phyloP scores from a whole-genome alignment of 345 rosid genomes.

The Salix dunnii region DNA sequence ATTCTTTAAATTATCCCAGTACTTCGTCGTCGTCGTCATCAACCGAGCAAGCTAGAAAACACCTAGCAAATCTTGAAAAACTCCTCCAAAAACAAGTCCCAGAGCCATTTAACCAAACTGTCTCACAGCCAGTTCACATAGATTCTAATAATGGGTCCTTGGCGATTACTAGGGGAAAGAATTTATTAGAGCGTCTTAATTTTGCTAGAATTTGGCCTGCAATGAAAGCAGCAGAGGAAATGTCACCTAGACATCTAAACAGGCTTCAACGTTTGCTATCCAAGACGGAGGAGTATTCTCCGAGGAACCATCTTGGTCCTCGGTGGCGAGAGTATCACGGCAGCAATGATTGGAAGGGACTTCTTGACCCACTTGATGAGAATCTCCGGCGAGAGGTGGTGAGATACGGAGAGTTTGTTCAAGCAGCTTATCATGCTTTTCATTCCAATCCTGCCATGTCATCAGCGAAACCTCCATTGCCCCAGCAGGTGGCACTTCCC shows the following conservation, averaged over 20 bases:
- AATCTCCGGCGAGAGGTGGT: constrained; percentile 61
- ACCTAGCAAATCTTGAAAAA: constrained; percentile 63
- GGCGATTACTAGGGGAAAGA: constrained; percentile 18
- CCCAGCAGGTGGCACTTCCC: constrained; percentile 58
- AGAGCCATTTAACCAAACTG: constrained; percentile 5
- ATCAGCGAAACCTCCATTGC: constrained; percentile 44
- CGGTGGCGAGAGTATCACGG: constrained; percentile 79
- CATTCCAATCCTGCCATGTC: constrained; percentile 74
- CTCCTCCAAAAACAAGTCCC: constrained; percentile 41
- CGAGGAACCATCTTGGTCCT: constrained; percentile 64
- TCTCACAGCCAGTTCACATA: background rate
- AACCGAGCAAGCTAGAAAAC: constrained; percentile 34
- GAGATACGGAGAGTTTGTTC: constrained; percentile 52
- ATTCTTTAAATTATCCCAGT: background rate
- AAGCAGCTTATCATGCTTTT: constrained; percentile 58
- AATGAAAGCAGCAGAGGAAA: constrained; percentile 78
- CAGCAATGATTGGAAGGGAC: constrained; percentile 43
- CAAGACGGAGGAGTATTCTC: constrained; percentile 67
- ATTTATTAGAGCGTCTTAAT: constrained; percentile 51
- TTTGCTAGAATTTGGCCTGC: constrained; percentile 73
- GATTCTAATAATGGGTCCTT: constrained; percentile 4
- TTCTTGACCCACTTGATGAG: constrained; percentile 61
- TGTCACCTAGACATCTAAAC: constrained; percentile 74
- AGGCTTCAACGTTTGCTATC: constrained; percentile 74
- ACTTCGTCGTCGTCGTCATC: constrained; percentile 7